These are phyloP conservation scores for Cyberlindnera euphorbiae DNA, from an alignment of 805 yeast genomes.

Conservation along the genomic window DNA sequence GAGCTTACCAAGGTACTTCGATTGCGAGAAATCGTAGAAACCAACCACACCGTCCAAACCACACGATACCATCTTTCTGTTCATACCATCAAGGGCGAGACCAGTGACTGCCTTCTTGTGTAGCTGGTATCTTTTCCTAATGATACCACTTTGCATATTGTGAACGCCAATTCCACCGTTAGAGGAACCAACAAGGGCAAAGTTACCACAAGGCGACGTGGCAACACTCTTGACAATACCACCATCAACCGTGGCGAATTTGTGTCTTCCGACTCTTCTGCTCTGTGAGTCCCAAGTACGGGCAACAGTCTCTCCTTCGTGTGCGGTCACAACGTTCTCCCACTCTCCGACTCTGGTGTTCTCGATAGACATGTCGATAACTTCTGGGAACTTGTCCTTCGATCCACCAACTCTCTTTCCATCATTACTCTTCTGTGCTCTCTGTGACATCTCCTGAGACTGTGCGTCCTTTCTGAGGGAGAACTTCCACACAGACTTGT, in stretches of 20 bases:
- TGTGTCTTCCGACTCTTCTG: constrained; percentile 75
- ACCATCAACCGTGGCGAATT: constrained; percentile 68
- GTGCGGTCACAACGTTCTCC: constrained; percentile 91
- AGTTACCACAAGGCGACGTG: constrained; percentile 91
- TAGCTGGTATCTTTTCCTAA: constrained; percentile 62
- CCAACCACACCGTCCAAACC: constrained; percentile 89
- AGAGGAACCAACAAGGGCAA: constrained; percentile 86
- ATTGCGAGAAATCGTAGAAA: constrained; percentile 77
- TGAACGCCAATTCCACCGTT: constrained; percentile 80
- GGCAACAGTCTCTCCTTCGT: constrained; percentile 76
- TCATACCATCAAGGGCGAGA: constrained; percentile 83
- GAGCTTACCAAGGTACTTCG: constrained; percentile 61
- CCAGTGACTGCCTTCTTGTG: constrained; percentile 87
- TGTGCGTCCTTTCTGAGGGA: constrained; percentile 95
- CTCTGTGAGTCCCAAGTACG: constrained; percentile 84
- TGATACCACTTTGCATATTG: constrained; percentile 87
- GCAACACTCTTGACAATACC: constrained; percentile 71
- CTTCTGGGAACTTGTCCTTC: constrained; percentile 73
- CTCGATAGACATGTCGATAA: constrained; percentile 64
- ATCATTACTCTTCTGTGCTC: constrained; percentile 41
- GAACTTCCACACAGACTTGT: constrained; percentile 83
- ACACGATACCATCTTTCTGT: constrained; percentile 77
- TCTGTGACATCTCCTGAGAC: constrained; percentile 87
- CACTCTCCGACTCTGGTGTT: constrained; percentile 80
- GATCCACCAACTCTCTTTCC: constrained; percentile 55